Percentiles rank a stretch among this genome's conserved stretches.
These are phyloP conservation scores for Podila verticillata DNA, from an alignment of 192 early-diverging fungal genomes.

Conservation along the genomic window DNA sequence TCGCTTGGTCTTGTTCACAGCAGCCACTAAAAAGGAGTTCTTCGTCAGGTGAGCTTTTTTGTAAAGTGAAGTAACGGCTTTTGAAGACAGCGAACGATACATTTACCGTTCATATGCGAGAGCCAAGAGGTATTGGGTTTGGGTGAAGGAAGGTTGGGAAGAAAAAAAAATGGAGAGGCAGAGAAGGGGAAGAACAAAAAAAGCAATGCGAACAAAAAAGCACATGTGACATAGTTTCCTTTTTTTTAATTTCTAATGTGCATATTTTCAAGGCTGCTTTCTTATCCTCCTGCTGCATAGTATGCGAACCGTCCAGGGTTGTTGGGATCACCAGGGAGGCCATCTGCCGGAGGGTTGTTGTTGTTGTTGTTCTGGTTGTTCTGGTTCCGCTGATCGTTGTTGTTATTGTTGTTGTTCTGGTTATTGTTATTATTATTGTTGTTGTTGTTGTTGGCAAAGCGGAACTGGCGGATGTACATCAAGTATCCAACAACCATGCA, in stretches of 20 bases:
- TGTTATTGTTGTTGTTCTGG: slow-evolving; percentile 9
- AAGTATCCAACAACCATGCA: slow-evolving; percentile 64
- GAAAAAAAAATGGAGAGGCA: too few species aligned
- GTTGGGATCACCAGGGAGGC: slow-evolving; percentile 31
- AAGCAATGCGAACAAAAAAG: not conserved
- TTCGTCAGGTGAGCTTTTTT: too few species aligned
- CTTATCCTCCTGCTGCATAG: slow-evolving; percentile 45
- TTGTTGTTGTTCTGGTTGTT: slow-evolving; percentile 11
- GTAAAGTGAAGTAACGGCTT: too few species aligned
- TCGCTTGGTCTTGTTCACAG: too few species aligned
- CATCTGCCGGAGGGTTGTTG: slow-evolving; percentile 5
- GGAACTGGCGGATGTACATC: slow-evolving; percentile 68
- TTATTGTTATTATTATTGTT: slow-evolving; percentile 16
- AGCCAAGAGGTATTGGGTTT: too few species aligned
- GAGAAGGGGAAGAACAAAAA: not conserved
- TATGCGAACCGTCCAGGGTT: slow-evolving; percentile 41
- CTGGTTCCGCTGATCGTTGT: slow-evolving; percentile 6
- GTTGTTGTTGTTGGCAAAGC: slow-evolving; percentile 49
- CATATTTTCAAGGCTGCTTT: too few species aligned
- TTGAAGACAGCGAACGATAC: too few species aligned
- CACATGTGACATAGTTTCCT: too few species aligned
- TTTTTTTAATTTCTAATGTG: too few species aligned
- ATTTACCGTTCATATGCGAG: too few species aligned
- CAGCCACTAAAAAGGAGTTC: too few species aligned
- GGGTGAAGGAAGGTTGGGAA: too few species aligned